Base-by-base conservation (phyloP, 352 stramenopile genomes). In the Globisporangium heterothallicum region DNA sequence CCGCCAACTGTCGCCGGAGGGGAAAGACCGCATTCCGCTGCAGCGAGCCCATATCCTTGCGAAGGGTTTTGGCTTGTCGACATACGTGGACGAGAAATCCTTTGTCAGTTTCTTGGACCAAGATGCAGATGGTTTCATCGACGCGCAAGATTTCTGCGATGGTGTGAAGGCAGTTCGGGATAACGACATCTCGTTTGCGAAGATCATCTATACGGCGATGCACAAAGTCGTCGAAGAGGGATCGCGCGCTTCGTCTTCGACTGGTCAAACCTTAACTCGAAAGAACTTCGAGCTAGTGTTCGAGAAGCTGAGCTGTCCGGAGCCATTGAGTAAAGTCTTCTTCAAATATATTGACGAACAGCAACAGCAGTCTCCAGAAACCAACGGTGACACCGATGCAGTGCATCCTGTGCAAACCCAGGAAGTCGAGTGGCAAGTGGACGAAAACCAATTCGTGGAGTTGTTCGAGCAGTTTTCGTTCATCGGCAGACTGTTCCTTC, bases 81-180 rank as follows among this genome's bases (percentile, higher is more conserved):
- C 77, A 2, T 88, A 71, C 44, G 70, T 91, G 3, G 73, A 88
- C 49, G 72, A 78, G 38, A 68, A 83, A 25, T 50, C 43, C 1
- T 88, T 87, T 27, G 74, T 88, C 12, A 40, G 34, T 18, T 88
- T 91, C 50, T 32, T 91, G 25, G 80, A 91, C 43, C 69, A 69
- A 19, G 68, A 91, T 48, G 52, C 74, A 12, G 80, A 91, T 27
- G 80, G 78, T 21, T 91, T 84, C 55, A 88, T 91, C 58, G 66
- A 82, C 29, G 80, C 80, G 3, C 66, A 69, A 24, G 80, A 91
- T 42, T 88, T 88, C 30, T 88, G 78, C 30, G 63, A 70, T 2
- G 66, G 77, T 13, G 72, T 91, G 42, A 61, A 72, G 22, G 78
- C 80, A 5, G 68, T 91, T 36, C 72, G 70, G 9, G 66, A 74